A percentile compares a stretch with the other conserved stretches of the same genome.
These are phyloP conservation scores for Boeremia lycopersici DNA, from an alignment of 2,329 filamentous ascomycete genomes.

Conservation along the genomic window DNA sequence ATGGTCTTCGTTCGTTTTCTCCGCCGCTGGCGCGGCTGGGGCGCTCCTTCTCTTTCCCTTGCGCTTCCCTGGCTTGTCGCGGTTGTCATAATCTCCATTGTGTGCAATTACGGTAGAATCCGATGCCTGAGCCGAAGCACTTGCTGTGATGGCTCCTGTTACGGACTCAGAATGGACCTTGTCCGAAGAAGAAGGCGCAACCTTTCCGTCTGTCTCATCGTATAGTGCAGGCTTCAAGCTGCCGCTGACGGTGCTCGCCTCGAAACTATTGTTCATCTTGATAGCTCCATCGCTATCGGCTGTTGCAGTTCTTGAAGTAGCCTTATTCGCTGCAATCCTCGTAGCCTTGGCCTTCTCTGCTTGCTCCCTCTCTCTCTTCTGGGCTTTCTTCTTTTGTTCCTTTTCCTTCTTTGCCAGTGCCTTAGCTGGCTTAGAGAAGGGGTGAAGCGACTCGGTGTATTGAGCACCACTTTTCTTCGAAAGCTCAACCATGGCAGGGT, in stretches of 20 bases:
- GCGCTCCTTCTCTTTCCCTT: not conserved
- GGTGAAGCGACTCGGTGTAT: slow-evolving; percentile 38
- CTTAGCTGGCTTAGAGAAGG: slow-evolving; percentile 37
- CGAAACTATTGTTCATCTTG: not conserved
- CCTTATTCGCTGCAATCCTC: slow-evolving; percentile 14
- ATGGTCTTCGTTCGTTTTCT: slow-evolving; percentile 1
- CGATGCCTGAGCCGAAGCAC: not conserved
- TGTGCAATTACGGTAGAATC: not conserved
- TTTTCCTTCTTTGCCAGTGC: slow-evolving; percentile 41
- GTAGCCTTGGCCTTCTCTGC: slow-evolving; percentile 16
- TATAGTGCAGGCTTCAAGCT: not conserved
- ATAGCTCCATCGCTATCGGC: not conserved
- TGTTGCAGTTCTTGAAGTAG: not conserved
- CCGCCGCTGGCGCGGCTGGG: not conserved
- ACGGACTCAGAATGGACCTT: not conserved
- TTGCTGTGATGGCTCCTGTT: not conserved
- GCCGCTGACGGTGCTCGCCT: not conserved
- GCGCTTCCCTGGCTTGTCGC: slow-evolving; percentile 8
- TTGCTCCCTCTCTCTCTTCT: slow-evolving; percentile 32
- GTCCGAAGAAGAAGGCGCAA: not conserved
- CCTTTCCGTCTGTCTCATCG: not conserved
- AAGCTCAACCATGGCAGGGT: not conserved
- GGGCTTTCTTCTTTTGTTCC: slow-evolving; percentile 46
- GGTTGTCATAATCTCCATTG: not conserved
- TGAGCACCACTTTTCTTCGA: slow-evolving; percentile 32